These are phyloP conservation scores for Fusarium sp. DNA, from an alignment of 2,329 filamentous ascomycete genomes.

Conservation along the genomic window DNA sequence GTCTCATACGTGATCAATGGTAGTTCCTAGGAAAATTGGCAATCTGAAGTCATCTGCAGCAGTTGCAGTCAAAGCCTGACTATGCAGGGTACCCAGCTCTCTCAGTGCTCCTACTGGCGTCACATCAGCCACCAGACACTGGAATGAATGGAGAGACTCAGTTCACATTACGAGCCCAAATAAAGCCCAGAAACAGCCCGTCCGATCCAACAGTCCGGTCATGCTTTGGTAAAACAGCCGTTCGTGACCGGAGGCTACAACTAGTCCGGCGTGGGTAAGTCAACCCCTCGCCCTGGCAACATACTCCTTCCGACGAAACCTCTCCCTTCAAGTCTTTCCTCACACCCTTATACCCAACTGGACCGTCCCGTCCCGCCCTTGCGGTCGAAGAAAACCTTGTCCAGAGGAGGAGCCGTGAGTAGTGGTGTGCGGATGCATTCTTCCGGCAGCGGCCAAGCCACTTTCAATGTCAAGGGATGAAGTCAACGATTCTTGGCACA, in stretches of 20 bases:
- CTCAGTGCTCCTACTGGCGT: neutral
- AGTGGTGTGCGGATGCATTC: neutral
- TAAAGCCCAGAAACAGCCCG: slow-evolving; percentile 3
- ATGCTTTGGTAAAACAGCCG: neutral
- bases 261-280: neutral
- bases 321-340: neutral
- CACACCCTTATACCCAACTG: slow-evolving; percentile 3
- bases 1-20: neutral
- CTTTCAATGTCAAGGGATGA: slow-evolving; percentile 11
- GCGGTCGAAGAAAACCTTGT: neutral
- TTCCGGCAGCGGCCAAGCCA: slow-evolving; percentile 2
- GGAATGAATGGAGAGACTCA: slow-evolving; percentile 20
- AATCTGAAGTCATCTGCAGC: neutral
- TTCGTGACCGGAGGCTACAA: neutral
- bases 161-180: neutral
- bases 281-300: neutral
- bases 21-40: neutral
- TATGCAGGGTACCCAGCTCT: neutral
- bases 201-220: neutral
- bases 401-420: neutral
- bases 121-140: neutral
- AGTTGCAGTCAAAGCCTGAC: neutral
- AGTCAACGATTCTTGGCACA: slow-evolving; percentile 17
- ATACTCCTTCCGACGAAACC: neutral
- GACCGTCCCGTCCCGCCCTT: slow-evolving; percentile 31